phyloP scores from a whole-genome alignment of 208 protist species.

The Trypanosomatidae sp. region DNA sequence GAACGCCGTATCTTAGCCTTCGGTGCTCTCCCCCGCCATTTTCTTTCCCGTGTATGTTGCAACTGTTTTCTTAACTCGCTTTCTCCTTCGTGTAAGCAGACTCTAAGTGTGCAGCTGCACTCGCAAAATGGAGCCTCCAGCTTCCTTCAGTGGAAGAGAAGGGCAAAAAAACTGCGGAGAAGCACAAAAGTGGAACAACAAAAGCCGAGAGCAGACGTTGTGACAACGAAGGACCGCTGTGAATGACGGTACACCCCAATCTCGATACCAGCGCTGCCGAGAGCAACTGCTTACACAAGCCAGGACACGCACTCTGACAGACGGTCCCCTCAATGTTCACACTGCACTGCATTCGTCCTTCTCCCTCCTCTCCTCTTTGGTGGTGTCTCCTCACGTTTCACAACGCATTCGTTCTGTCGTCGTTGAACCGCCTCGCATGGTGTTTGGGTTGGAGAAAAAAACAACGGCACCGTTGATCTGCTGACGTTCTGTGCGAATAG shows the following conservation, averaged over 20 bases:
- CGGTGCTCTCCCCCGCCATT: not conserved
- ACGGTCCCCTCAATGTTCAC: not conserved
- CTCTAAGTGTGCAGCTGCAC: not conserved
- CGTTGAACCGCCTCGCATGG: not conserved
- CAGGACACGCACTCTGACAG: not conserved
- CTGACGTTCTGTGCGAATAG: not conserved
- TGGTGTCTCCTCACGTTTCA: not conserved
- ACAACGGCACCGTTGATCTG: not conserved
- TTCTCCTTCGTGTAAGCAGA: conserved; percentile 4
- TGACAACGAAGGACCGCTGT: not conserved
- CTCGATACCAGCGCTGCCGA: not conserved
- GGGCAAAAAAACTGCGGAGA: not conserved
- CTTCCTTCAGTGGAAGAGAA: not conserved
- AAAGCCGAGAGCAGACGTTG: no score
- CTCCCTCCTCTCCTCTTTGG: not conserved
- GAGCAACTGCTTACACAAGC: not conserved
- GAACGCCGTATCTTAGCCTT: not conserved
- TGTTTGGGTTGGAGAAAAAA: not conserved
- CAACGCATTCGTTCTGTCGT: not conserved
- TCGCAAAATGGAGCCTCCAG: not conserved
- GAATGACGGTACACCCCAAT: not conserved
- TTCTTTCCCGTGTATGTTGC: not conserved
- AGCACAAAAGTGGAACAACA: not conserved
- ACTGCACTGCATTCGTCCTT: not conserved
- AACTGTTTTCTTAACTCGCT: not conserved